Percentiles rank a stretch among this genome's conserved stretches.
These are phyloP conservation scores for Scedosporium minutisporum DNA, from an alignment of 2,329 filamentous ascomycete species.

Conservation along the genomic window DNA sequence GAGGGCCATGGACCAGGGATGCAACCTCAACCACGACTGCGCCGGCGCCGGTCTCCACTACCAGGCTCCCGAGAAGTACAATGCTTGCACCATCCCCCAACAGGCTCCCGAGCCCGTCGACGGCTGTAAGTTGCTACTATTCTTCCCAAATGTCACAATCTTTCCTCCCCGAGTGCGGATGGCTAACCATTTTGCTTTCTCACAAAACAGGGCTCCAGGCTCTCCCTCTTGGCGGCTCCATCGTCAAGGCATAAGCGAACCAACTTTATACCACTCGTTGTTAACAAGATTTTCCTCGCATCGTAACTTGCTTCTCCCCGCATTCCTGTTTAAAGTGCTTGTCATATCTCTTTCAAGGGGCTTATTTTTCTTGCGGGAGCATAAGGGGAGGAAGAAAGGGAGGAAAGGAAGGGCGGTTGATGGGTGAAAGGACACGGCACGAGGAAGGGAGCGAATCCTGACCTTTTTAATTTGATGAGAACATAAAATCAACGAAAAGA, in stretches of 20 bases:
- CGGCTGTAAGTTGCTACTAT: conserved; percentile 22
- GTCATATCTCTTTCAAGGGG: background rate
- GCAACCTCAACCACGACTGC: conserved; percentile 37
- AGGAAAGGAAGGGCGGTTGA: background rate
- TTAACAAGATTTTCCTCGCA: background rate
- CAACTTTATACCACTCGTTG: background rate
- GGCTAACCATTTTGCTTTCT: background rate
- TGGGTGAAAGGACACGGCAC: background rate
- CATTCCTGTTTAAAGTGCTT: background rate
- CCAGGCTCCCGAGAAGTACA: conserved; percentile 34
- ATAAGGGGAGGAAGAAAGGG: background rate
- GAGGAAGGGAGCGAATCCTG: background rate
- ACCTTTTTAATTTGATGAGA: background rate
- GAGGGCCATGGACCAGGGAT: conserved; percentile 17
- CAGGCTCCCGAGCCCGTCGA: conserved; percentile 39
- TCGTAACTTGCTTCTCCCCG: background rate
- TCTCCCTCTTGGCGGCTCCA: conserved; percentile 5
- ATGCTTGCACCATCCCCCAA: conserved; percentile 34
- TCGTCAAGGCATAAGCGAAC: conserved; percentile 5
- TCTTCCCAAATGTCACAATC: background rate
- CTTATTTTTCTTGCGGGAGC: background rate
- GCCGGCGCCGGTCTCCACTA: conserved; percentile 31
- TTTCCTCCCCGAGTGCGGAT: background rate
- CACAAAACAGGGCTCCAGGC: conserved; percentile 4
- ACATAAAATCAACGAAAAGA: background rate